These are phyloP conservation scores for Termitomyces sp. DNA, from an alignment of 768 basidiomycete species.

Conservation along the genomic window DNA sequence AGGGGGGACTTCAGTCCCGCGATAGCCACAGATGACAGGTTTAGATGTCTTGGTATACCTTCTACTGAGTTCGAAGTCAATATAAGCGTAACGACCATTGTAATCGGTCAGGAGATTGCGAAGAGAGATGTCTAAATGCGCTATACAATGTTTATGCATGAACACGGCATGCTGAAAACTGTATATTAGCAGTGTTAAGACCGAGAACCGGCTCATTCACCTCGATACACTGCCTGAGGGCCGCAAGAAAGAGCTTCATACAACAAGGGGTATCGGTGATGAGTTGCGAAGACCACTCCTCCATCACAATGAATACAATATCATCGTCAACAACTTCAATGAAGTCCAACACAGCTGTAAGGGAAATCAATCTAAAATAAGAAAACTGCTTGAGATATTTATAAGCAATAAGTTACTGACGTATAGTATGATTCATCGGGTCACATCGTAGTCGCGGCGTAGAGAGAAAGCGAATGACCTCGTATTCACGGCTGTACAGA, in stretches of 20 bases:
- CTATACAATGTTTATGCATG: conserved; percentile 61
- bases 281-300: conserved; percentile 69
- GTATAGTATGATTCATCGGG: conserved; percentile 73
- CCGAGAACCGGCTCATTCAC: conserved; percentile 23
- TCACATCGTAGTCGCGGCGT: conserved; percentile 45
- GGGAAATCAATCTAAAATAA: conserved; percentile 1
- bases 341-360: conserved; percentile 57
- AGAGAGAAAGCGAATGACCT: conserved; percentile 51
- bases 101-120: conserved; percentile 66
- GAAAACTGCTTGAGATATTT: conserved; percentile 1
- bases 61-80: conserved; percentile 68
- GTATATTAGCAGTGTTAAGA: neutral
- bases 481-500: conserved; percentile 54
- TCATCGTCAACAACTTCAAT: conserved; percentile 47
- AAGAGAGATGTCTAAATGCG: conserved; percentile 69
- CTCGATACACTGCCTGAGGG: conserved; percentile 65
- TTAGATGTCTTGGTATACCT: conserved; percentile 34
- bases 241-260: conserved; percentile 46
- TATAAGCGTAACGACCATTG: conserved; percentile 60
- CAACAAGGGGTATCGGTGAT: conserved; percentile 46
- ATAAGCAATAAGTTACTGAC: conserved; percentile 33
- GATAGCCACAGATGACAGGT: conserved; percentile 36
- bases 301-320: conserved; percentile 71
- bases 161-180: conserved; percentile 54
- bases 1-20: conserved; percentile 65